phyloP scores from a whole-genome alignment of 352 stramenopile species.

The Globisporangium camurandrum region DNA sequence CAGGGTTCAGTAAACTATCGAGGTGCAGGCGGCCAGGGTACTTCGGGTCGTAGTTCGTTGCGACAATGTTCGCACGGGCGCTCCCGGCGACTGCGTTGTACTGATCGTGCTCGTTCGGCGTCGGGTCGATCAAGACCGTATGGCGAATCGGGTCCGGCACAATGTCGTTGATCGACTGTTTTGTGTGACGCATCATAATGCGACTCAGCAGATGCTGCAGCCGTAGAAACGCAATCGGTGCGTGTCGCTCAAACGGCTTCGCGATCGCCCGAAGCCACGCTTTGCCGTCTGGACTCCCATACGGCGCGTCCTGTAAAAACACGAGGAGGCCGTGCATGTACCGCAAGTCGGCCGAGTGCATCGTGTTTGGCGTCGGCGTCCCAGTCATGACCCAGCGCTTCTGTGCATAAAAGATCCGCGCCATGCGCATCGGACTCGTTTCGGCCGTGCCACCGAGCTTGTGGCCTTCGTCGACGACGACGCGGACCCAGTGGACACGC shows the following conservation, averaged over 20 bases:
- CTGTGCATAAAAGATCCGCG: conserved; percentile 70
- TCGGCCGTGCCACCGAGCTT: conserved; percentile 74
- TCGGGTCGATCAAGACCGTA: conserved; percentile 55
- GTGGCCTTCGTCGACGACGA: conserved; percentile 96
- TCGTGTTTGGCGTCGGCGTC: conserved; percentile 90
- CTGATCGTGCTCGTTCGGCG: conserved; percentile 50
- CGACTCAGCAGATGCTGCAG: conserved; percentile 80
- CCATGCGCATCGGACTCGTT: conserved; percentile 75
- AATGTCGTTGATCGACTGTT: conserved; percentile 78
- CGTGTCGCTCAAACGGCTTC: conserved; percentile 57
- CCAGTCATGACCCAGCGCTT: conserved; percentile 96
- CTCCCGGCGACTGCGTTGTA: conserved; percentile 66
- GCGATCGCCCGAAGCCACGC: conserved; percentile 75
- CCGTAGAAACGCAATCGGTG: conserved; percentile 50
- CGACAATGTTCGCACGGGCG: conserved; percentile 63
- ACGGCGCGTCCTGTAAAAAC: conserved; percentile 88
- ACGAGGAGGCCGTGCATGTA: conserved; percentile 88
- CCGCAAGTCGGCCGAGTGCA: conserved; percentile 75
- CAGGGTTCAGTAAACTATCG: conserved; percentile 73
- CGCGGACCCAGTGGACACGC: conserved; percentile 73
- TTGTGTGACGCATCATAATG: conserved; percentile 95
- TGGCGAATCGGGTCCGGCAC: conserved; percentile 41
- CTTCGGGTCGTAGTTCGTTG: conserved; percentile 68
- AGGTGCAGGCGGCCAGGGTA: conserved; percentile 44
- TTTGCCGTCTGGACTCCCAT: conserved; percentile 65